Base-by-base conservation (phyloP, 306 rosid genomes). In the Malus domestica region DNA sequence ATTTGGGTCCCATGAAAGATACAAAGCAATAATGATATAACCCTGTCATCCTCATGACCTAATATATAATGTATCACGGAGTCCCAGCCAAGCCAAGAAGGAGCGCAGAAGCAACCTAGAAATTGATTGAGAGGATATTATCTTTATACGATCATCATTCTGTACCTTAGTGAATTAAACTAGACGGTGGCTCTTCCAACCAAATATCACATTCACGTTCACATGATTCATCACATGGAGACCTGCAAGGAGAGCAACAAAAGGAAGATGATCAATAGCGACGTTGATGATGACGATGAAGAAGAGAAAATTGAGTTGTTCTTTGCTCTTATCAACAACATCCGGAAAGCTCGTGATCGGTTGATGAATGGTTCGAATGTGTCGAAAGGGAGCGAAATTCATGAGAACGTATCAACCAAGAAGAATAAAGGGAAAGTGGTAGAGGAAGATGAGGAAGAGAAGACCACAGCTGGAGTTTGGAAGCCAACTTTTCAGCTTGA, bases 241-340 rank as follows among this genome's bases (percentile, higher is more conserved):
- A 38, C 46, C 57, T 10, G 12, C 11, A 49, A 35, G 25, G 82
- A 83, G 35, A 23, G 54, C 10, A 44, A 78, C 45, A 86, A 82
- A 83, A 89, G 89, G 73, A 86, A 81, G 86, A 46, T 25, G 15
- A 70, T 33, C 27, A 7, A 4, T 63, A 14, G 22, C 64, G 12
- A 49, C 73, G 10, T 64, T 67, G 82, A 83, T 10, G 80, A 60
- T 2, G 70, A 57, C 20, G 75, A 44, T 3, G 59, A 64, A 0
- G 94, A 91, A 10, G 86, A 77, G 3, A 80, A 89, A 23, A 80
- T 87, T 30, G 86, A 85, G 59, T 76, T 59, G 27, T 89, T 91
- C 74, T 84, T 68, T 29, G 81, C 83, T 23, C 81, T 91, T 23
- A 74, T 91, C 57, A 80, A 84, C 75, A 85, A 81, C 71, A 80